phyloP scores from a whole-genome alignment of 371 early-diverging fungal species.

The Vairimorpha necatrix region DNA sequence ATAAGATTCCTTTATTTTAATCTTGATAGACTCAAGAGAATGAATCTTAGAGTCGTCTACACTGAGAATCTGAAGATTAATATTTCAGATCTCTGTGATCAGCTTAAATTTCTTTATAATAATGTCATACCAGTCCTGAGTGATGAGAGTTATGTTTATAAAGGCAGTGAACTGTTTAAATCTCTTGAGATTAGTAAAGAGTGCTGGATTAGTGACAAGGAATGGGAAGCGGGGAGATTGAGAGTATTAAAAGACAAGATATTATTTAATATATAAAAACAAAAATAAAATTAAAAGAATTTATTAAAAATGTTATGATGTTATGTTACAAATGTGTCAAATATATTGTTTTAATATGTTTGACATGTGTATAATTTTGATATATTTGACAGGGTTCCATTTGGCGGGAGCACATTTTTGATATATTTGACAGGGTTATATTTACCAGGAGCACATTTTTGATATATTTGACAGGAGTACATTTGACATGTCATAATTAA shows the following conservation, averaged over 20 bases:
- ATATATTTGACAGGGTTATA: too few species aligned
- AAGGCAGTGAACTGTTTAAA: conserved; percentile 49
- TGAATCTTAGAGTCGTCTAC: neutral
- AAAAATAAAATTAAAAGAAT: too few species aligned
- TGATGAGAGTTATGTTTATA: conserved; percentile 10
- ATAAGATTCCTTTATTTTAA: neutral
- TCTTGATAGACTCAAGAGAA: neutral
- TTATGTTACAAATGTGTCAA: too few species aligned
- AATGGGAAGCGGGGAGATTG: conserved; percentile 60
- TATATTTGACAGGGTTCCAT: too few species aligned
- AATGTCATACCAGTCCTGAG: neutral
- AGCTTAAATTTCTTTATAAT: neutral
- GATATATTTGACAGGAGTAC: too few species aligned
- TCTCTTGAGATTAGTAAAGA: conserved; percentile 61
- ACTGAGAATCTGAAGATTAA: neutral
- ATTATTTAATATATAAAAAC: conserved; percentile 63
- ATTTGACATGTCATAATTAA: too few species aligned
- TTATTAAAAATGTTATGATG: too few species aligned
- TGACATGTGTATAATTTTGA: too few species aligned
- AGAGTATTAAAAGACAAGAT: conserved; percentile 65
- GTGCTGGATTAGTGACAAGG: conserved; percentile 64
- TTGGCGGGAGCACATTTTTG: too few species aligned
- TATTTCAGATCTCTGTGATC: neutral
- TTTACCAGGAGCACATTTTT: too few species aligned
- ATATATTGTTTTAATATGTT: too few species aligned